Percentiles rank a stretch among this genome's conserved stretches.
phyloP scores from a whole-genome alignment of 768 basidiomycete genomes.

The Rhizopogon salebrosus region DNA sequence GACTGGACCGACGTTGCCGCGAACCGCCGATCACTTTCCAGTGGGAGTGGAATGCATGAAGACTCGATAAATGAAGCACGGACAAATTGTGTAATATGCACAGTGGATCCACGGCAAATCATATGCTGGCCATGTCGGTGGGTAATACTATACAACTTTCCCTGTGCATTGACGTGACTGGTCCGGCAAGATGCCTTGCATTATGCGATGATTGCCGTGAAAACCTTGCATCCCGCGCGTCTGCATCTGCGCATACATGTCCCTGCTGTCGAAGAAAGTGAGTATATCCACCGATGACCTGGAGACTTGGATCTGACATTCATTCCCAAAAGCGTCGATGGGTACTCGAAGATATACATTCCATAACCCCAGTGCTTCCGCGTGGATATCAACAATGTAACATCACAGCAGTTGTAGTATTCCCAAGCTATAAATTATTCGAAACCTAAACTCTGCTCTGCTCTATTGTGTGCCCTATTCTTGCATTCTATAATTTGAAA shows the following conservation, averaged over 20 bases:
- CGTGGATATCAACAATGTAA: neutral
- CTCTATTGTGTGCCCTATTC: neutral
- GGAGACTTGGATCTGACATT: neutral
- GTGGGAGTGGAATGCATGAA: conserved; percentile 13
- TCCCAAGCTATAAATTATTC: neutral
- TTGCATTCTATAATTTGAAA: neutral
- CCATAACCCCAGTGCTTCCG: conserved; percentile 9
- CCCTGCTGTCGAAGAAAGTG: conserved; percentile 48
- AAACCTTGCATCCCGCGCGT: conserved; percentile 45
- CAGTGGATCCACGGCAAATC: conserved; percentile 58
- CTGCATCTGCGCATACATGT: conserved; percentile 45
- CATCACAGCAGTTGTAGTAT: neutral
- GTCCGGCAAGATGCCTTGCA: conserved; percentile 37
- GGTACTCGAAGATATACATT: conserved; percentile 31
- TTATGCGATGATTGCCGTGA: conserved; percentile 50
- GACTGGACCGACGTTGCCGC: conserved; percentile 26
- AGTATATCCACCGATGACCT: conserved; percentile 16
- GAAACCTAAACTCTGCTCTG: no score
- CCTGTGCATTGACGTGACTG: neutral
- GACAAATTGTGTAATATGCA: conserved; percentile 66
- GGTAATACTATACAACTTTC: conserved; percentile 12
- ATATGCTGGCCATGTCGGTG: conserved; percentile 87
- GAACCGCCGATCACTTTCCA: conserved; percentile 15
- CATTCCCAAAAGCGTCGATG: conserved; percentile 22
- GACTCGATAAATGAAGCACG: conserved; percentile 21